Percentiles rank a stretch among this genome's conserved stretches.
phyloP scores from a whole-genome alignment of 1,284 basidiomycete species.

The Fomitiporia mediterranea region DNA sequence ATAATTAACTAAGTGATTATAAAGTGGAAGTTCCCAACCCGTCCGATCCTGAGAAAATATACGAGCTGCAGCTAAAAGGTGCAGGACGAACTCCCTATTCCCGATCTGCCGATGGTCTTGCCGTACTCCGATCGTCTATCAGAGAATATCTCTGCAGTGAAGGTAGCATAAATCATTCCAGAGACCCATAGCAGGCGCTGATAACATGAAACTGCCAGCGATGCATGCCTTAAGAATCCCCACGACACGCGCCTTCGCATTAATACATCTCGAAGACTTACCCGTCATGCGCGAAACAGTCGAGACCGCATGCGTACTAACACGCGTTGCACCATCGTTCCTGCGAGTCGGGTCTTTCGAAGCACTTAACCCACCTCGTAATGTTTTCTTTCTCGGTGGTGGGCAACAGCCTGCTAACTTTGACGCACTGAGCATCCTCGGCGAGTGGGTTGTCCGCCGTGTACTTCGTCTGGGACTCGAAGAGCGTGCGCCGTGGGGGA shows the following conservation, averaged over 20 bases:
- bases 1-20: background rate
- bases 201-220: constrained; percentile 43
- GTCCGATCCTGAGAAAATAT: constrained; percentile 47
- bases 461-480: constrained; percentile 48
- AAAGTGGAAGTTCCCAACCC: constrained; percentile 76
- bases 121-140: constrained; percentile 87
- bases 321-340: constrained; percentile 87
- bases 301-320: constrained; percentile 78
- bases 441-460: constrained; percentile 60
- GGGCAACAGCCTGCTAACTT: constrained; percentile 71
- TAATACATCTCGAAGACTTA: constrained; percentile 74
- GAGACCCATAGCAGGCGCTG: background rate
- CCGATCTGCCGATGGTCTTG: constrained; percentile 86
- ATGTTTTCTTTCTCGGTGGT: constrained; percentile 66
- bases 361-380: constrained; percentile 71
- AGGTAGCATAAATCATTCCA: constrained; percentile 47
- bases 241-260: constrained; percentile 82
- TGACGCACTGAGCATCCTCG: constrained; percentile 70
- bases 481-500: constrained; percentile 59
- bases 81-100: constrained; percentile 94
- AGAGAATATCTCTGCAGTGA: constrained; percentile 89
- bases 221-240: constrained; percentile 86
- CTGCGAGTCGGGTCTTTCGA: constrained; percentile 91
- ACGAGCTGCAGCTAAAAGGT: constrained; percentile 93
- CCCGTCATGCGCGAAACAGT: constrained; percentile 76